Percentiles rank a stretch among this genome's conserved stretches.
Conservation (phyloP, 208 protist genomes). For the Lotmaria passim region DNA sequence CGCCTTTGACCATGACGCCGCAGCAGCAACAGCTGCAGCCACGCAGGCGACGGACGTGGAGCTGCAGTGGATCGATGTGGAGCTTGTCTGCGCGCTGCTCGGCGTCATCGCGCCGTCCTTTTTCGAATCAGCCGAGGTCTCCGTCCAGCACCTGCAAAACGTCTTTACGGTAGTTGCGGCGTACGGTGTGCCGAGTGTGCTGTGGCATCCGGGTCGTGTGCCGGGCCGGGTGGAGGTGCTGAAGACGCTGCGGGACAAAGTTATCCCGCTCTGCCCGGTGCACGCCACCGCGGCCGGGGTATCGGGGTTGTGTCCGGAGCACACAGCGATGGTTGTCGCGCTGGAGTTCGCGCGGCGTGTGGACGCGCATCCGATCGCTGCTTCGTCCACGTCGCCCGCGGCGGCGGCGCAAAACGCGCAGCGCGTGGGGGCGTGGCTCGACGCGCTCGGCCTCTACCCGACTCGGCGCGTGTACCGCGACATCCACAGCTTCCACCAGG, state of each 20-base stretch:
- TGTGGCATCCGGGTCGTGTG: constrained; percentile 72
- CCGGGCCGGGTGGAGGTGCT: constrained; percentile 47
- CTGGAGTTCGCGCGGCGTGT: constrained; percentile 70
- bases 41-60: constrained; percentile 28
- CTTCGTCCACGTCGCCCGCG: constrained; percentile 38
- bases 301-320: constrained; percentile 61
- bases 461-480: constrained; percentile 43
- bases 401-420: constrained; percentile 50
- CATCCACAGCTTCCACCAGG: constrained; percentile 24
- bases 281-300: constrained; percentile 21
- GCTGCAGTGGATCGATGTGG: constrained; percentile 85
- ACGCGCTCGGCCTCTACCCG: constrained; percentile 58
- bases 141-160: constrained; percentile 75
- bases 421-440: constrained; percentile 65
- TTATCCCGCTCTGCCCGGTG: constrained; percentile 21
- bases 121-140: constrained; percentile 63
- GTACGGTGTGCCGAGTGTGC: constrained; percentile 64
- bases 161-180: constrained; percentile 59
- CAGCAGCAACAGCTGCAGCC: not conserved
- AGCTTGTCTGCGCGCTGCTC: constrained; percentile 60
- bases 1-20: not conserved
- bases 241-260: constrained; percentile 35
- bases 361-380: constrained; percentile 51
- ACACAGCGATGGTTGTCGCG: constrained; percentile 79
- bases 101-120: constrained; percentile 73